Base-by-base conservation (phyloP, 768 basidiomycete genomes). In the Rhizopogon rudus region DNA sequence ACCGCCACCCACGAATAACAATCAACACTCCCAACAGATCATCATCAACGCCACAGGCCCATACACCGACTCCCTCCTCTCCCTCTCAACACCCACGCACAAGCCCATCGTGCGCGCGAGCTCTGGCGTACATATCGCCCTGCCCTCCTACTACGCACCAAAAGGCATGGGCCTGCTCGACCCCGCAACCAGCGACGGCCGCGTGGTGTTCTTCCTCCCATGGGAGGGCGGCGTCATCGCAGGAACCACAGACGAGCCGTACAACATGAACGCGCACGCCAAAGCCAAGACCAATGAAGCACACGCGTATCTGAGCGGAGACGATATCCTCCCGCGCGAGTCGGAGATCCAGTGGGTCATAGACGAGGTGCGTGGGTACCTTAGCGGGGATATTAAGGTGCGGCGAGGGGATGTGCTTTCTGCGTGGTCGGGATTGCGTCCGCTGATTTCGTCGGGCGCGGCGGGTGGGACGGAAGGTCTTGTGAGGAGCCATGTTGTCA, bases 201-300 rank as follows among this genome's bases (percentile, higher is more conserved):
- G 96, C 28, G 95, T 99, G 53, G 96, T 99, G 66, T 99, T 98
- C 81, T 97, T 99, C 81, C 82, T 99, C 9, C 96, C 96, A 0
- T 99, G 97, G 96, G 88, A 98, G 73, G 96, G 96, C 8, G 93
- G 88, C 75, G 94, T 94, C 40, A 94, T 99, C 59, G 96, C 96
- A 1, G 96, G 96, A 25, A 98, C 97, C 2, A 99, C 96, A 7
- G 96, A 99, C 69, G 80, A 89, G 0, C 87, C 88, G 0, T 84
- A 88, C 3, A 66, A 73, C 1, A 88, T 96, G 52, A 76, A 77
- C 33, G 77, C 79, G 13, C 58, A 67, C 16, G 17, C 39, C 8
- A 49, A 49, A 1, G 1, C 35, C 14, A 14, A 22, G 14, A 22
- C 35, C 35, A 37, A 22, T 22, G 20, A 49, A 5, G 20, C 14